Evolutionary conservation across 2,329 filamentous ascomycete genomes (phyloP).

Genomic region (Calonectria hawksworthii): DNA sequence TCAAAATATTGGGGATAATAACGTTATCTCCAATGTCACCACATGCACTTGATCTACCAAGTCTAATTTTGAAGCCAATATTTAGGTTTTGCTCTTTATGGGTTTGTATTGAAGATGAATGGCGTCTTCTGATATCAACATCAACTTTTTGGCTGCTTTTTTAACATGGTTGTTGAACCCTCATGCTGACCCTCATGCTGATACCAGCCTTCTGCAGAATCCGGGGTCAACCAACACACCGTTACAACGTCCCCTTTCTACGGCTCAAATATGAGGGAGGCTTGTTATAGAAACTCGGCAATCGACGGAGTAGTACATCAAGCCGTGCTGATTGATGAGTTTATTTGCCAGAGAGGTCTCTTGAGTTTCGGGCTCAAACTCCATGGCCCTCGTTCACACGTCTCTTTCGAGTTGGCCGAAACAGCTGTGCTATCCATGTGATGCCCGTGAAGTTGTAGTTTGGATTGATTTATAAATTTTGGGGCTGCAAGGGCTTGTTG

Average conservation of each 20-base stretch:
- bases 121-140: background rate
- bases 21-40: background rate
- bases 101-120: no score
- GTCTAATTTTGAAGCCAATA: background rate
- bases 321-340: background rate
- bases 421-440: no score
- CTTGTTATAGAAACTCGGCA: background rate
- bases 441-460: no score
- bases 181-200: no score
- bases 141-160: no score
- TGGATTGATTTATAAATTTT: background rate
- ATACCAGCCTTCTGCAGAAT: background rate
- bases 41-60: background rate
- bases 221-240: conserved; percentile 16
- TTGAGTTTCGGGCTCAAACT: background rate
- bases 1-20: background rate
- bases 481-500: background rate
- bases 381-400: background rate
- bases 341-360: background rate
- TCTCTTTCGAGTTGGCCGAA: background rate
- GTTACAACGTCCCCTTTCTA: background rate
- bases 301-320: background rate
- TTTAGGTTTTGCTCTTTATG: background rate
- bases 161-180: no score
- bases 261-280: background rate